Conservation (phyloP, 768 basidiomycete genomes). For the Saitozyma sp. region DNA sequence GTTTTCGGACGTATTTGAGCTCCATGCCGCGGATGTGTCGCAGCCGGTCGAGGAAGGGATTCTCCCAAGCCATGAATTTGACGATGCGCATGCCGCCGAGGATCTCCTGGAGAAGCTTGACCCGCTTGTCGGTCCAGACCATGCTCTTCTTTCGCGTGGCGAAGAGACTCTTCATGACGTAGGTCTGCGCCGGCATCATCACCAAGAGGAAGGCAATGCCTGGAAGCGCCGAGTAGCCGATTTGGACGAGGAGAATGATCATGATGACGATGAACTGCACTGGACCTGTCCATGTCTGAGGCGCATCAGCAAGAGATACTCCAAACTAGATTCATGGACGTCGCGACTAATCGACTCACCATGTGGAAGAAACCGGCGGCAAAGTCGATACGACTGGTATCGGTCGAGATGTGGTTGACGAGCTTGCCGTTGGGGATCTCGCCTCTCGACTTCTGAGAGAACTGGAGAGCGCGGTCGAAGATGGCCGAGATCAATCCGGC, state of each 20-base stretch:
- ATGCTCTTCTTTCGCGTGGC: conserved; percentile 69
- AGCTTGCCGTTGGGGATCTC: conserved; percentile 83
- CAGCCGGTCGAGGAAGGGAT: conserved; percentile 73
- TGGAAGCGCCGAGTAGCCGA: conserved; percentile 46
- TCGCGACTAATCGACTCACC: conserved; percentile 17
- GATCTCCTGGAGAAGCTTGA: conserved; percentile 84
- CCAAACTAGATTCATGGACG: neutral
- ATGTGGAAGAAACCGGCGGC: conserved; percentile 70
- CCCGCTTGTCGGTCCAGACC: conserved; percentile 84
- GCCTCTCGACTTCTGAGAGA: conserved; percentile 76
- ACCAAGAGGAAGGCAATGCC: conserved; percentile 45
- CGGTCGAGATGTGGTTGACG: conserved; percentile 75
- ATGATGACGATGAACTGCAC: conserved; percentile 48
- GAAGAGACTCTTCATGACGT: conserved; percentile 73
- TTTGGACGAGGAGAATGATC: conserved; percentile 66
- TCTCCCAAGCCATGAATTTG: conserved; percentile 89
- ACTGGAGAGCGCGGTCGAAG: conserved; percentile 66
- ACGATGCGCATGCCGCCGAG: conserved; percentile 86
- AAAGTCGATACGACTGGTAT: conserved; percentile 78
- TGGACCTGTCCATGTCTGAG: neutral
- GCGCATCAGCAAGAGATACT: neutral
- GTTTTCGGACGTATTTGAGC: conserved; percentile 60
- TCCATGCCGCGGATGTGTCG: conserved; percentile 70
- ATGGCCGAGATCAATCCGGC: conserved; percentile 85
- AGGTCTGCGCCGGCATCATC: conserved; percentile 68